Evolutionary conservation across 148 eudicot species (phyloP).

Genomic region (Suaeda aralocaspica): DNA sequence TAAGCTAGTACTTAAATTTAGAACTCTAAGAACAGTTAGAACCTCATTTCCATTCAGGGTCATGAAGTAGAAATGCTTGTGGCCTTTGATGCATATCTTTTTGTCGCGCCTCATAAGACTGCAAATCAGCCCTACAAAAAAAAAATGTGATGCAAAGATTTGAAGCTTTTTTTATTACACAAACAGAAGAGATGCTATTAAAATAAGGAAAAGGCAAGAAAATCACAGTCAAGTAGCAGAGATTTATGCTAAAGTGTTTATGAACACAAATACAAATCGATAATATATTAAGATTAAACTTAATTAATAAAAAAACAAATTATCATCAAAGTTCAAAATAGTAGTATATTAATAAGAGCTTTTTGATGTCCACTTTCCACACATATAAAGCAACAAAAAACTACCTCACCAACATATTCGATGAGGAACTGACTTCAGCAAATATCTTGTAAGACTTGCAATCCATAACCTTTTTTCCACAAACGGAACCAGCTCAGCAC

Average conservation of each 20-base stretch:
- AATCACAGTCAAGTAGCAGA: too few species aligned
- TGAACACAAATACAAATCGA: too few species aligned
- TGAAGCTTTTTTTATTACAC: neutral
- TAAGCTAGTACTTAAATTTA: constrained; percentile 6
- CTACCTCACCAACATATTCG: constrained; percentile 99
- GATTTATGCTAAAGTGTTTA: too few species aligned
- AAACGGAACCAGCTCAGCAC: constrained; percentile 62
- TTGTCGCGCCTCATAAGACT: constrained; percentile 79
- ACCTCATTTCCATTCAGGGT: constrained; percentile 97
- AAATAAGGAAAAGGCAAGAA: neutral
- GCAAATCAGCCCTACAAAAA: constrained; percentile 72
- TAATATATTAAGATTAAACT: too few species aligned
- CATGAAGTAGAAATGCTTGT: constrained; percentile 99
- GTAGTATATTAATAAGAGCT: neutral
- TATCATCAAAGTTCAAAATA: neutral
- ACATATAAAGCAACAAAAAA: constrained; percentile 13
- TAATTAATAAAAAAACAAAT: neutral
- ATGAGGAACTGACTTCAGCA: constrained; percentile 76
- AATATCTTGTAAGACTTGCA: constrained; percentile 68
- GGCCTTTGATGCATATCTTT: constrained; percentile 82
- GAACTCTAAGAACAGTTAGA: constrained; percentile 26
- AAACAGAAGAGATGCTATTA: constrained; percentile 1
- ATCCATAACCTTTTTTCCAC: constrained; percentile 91
- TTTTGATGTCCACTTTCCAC: neutral
- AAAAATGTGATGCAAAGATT: neutral